Evolutionary conservation across 805 yeast species (phyloP).

Genomic region (Starmerella sp.): DNA sequence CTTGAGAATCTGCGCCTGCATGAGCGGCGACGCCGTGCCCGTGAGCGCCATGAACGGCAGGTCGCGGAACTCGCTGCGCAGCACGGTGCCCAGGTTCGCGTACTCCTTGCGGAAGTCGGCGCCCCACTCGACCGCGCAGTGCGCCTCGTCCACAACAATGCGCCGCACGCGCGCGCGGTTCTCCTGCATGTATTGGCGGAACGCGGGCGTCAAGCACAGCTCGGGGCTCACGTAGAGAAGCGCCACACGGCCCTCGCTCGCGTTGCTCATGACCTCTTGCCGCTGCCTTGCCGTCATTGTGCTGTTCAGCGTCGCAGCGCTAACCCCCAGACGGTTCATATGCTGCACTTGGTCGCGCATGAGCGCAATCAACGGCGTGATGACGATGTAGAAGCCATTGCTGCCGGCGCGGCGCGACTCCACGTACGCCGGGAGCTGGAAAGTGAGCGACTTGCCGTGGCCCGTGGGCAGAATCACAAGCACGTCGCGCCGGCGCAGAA

Average conservation of each 20-base stretch:
- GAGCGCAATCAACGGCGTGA: conserved; percentile 85
- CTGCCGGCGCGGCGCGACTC: conserved; percentile 28
- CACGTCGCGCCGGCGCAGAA: conserved; percentile 54
- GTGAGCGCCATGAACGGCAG: conserved; percentile 93
- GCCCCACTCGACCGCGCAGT: conserved; percentile 97
- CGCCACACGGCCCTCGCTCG: conserved; percentile 46
- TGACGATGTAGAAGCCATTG: conserved; percentile 62
- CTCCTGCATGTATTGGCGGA: conserved; percentile 49
- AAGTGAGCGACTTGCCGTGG: conserved; percentile 92
- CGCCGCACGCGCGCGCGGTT: conserved; percentile 58
- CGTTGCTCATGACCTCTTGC: conserved; percentile 45
- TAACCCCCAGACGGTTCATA: conserved; percentile 48
- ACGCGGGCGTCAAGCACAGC: conserved; percentile 46
- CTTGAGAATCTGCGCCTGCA: conserved; percentile 45
- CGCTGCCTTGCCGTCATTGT: conserved; percentile 53
- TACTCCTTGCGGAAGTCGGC: conserved; percentile 96
- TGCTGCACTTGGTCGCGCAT: conserved; percentile 95
- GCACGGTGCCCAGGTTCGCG: conserved; percentile 53
- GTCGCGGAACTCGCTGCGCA: conserved; percentile 48
- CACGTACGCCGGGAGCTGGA: conserved; percentile 84
- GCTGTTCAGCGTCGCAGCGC: conserved; percentile 79
- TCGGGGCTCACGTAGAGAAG: conserved; percentile 85
- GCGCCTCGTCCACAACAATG: conserved; percentile 92
- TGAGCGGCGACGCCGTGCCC: conserved; percentile 71
- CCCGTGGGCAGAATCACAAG: conserved; percentile 97